Evolutionary conservation across 1,284 basidiomycete genomes (phyloP), one percentile per base, ranked within the genome.

Genomic region (Pseudozyma tsukubaensis): DNA sequence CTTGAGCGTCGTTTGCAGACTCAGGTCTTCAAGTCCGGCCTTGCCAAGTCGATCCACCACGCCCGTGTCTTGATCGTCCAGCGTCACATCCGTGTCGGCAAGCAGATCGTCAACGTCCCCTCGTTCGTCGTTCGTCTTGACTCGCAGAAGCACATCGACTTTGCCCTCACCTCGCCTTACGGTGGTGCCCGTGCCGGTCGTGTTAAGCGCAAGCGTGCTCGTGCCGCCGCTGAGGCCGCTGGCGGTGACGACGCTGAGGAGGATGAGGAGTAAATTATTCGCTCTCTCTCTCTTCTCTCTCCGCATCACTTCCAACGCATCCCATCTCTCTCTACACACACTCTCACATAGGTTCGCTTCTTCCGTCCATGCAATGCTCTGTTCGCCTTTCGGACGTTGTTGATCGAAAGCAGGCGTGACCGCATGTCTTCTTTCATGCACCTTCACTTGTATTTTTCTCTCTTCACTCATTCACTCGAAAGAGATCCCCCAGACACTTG

Each of bases 31-130:
- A 99, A 99, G 90, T 91, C 90, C 77, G 94, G 95, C 81, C 89
- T 99, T 78, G 97, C 97, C 74, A 98, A 98, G 91, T 92, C 91
- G 81, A 97, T 99, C 83, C 97, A 99, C 87, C 97, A 99, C 86
- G 97, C 97, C 62, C 92, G 96, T 88, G 94, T 96, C 77, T 89
- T 99, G 84, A 99, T 99, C 88, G 89, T 92, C 85, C 97, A 99
- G 88, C 89, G 96, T 81, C 94, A 96, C 89, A 95, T 96, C 84
- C 93, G 94, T 80, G 97, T 99, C 86, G 97, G 96, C 87, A 97
- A 96, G 88, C 97, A 99, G 88, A 94, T 97, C 81, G 97, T 99
- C 88, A 96, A 98, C 88, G 93, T 98, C 59, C 97, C 97, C 44
- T 98, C 95, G 16, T 99, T 99, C 86, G 93, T 98, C 84, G 97